These are phyloP conservation scores for Diversispora epigaea DNA, from an alignment of 192 early-diverging fungal genomes.

Conservation along the genomic window DNA sequence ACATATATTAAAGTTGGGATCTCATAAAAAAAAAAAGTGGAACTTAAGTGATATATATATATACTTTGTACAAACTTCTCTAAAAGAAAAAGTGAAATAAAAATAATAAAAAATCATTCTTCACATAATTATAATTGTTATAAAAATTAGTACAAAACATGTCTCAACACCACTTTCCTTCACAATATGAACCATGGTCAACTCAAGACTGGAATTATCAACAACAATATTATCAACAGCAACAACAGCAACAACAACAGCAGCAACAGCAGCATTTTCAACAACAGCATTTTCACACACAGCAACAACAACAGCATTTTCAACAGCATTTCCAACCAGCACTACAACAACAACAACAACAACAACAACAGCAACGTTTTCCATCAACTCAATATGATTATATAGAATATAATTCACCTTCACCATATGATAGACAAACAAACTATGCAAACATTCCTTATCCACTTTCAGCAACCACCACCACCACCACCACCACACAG, in stretches of 20 bases:
- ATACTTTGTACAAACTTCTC: no score
- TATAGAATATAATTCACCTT: background rate
- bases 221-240: conserved; percentile 10
- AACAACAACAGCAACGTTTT: conserved; percentile 11
- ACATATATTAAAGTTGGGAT: no score
- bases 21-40: no score
- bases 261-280: background rate
- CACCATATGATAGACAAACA: conserved; percentile 18
- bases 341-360: conserved; percentile 2
- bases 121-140: background rate
- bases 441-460: conserved; percentile 26
- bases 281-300: conserved; percentile 1
- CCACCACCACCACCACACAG: background rate
- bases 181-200: conserved; percentile 9
- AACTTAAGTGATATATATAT: no score
- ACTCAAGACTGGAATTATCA: background rate
- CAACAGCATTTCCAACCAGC: background rate
- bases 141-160: background rate
- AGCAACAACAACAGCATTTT: background rate
- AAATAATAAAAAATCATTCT: background rate
- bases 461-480: background rate
- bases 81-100: no score
- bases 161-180: background rate
- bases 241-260: conserved; percentile 15
- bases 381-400: conserved; percentile 16